phyloP scores from a whole-genome alignment of 2,329 filamentous ascomycete species.

The Pseudogymnoascus sp. region DNA sequence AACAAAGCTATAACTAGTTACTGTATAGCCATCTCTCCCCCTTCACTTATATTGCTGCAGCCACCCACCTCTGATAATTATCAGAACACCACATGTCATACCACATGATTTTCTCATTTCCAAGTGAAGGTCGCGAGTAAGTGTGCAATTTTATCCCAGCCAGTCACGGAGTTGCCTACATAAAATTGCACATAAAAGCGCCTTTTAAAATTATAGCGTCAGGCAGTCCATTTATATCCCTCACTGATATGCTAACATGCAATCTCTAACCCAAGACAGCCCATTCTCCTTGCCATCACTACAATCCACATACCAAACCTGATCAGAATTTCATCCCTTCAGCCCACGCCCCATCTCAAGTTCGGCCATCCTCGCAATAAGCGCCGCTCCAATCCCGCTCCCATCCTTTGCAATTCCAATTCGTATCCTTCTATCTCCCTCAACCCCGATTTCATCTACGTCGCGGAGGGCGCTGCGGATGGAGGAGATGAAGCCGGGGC shows the following conservation, averaged over 20 bases:
- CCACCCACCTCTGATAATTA: too few relatives aligned
- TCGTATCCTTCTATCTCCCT: slow-evolving; percentile 76
- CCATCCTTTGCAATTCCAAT: slow-evolving; percentile 98
- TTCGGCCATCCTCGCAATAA: slow-evolving; percentile 87
- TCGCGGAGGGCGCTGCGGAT: slow-evolving; percentile 74
- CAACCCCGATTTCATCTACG: slow-evolving; percentile 68
- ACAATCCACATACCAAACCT: neutral
- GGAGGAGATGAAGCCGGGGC: slow-evolving; percentile 84
- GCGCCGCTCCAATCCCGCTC: slow-evolving; percentile 85
- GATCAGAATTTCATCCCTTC: neutral
- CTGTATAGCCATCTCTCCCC: too few relatives aligned
- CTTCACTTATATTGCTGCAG: too few relatives aligned
- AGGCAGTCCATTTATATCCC: neutral
- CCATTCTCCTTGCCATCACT: neutral
- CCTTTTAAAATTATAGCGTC: neutral
- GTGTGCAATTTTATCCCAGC: neutral
- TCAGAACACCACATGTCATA: too few relatives aligned
- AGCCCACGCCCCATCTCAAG: slow-evolving; percentile 41
- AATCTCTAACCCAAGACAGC: neutral
- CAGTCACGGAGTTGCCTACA: neutral
- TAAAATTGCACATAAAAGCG: neutral
- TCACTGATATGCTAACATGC: neutral
- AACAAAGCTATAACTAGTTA: too few relatives aligned
- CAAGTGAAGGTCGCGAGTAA: too few relatives aligned
- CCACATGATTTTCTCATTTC: too few relatives aligned